These are phyloP conservation scores for Alternaria atra DNA, from an alignment of 2,329 filamentous ascomycete genomes.

Conservation along the genomic window DNA sequence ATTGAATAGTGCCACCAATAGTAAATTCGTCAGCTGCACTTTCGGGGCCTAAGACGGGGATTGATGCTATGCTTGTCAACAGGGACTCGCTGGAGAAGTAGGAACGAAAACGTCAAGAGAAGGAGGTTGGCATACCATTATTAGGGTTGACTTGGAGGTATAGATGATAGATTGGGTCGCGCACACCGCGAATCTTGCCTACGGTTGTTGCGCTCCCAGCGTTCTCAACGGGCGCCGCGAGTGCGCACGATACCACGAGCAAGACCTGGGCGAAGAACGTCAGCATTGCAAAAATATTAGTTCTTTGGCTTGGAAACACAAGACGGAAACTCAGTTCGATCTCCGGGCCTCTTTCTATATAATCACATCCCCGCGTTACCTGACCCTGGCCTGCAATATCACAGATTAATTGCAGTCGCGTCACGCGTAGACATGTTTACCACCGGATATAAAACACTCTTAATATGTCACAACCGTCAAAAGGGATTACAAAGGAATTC, in stretches of 20 bases:
- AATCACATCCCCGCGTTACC: not conserved
- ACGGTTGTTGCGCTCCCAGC: constrained; percentile 49
- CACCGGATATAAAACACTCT: constrained; percentile 10
- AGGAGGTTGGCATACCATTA: constrained; percentile 42
- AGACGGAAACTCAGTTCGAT: not conserved
- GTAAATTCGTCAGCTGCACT: constrained; percentile 59
- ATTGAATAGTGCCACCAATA: constrained; percentile 61
- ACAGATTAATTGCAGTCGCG: constrained; percentile 13
- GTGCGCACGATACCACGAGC: constrained; percentile 11
- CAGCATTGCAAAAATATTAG: constrained; percentile 10
- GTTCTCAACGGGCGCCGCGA: constrained; percentile 23
- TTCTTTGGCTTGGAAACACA: not conserved
- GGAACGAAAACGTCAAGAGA: not conserved
- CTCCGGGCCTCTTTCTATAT: not conserved
- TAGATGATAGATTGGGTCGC: constrained; percentile 62
- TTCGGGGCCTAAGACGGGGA: constrained; percentile 63
- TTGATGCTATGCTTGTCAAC: constrained; percentile 38
- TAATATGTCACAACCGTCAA: not conserved
- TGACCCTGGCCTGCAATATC: constrained; percentile 10
- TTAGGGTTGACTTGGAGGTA: constrained; percentile 61
- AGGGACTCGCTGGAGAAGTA: not conserved
- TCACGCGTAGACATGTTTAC: constrained; percentile 14
- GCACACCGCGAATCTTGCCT: constrained; percentile 61
- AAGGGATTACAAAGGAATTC: not conserved
- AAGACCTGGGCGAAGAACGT: constrained; percentile 13